A percentile compares a stretch with the other conserved stretches of the same genome.
phyloP scores from a whole-genome alignment of 2,329 filamentous ascomycete genomes.

The Calonectria henricotiae region DNA sequence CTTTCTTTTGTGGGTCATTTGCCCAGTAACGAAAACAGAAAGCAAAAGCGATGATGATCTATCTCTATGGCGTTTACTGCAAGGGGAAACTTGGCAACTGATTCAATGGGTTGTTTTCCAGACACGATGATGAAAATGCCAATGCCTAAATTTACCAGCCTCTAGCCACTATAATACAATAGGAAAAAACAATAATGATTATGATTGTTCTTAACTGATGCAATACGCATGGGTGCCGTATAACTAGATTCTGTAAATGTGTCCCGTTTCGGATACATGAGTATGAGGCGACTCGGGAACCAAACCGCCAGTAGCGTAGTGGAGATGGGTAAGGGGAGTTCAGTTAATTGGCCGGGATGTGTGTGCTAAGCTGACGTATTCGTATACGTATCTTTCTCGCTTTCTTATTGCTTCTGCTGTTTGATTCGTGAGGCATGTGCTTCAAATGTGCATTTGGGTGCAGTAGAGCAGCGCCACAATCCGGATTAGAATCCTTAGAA shows the following conservation, averaged over 20 bases:
- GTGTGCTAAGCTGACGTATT: constrained; percentile 29
- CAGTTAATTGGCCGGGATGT: neutral
- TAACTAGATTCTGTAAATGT: neutral
- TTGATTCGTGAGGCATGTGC: constrained; percentile 7
- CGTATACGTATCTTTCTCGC: constrained; percentile 35
- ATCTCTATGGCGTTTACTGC: constrained; percentile 41
- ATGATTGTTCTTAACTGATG: constrained; percentile 16
- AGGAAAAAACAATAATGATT: constrained; percentile 39
- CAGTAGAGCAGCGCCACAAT: constrained; percentile 6
- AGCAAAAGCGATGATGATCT: constrained; percentile 31
- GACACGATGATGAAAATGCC: constrained; percentile 3
- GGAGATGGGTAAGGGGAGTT: constrained; percentile 28
- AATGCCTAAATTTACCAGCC: constrained; percentile 25
- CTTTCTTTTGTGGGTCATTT: constrained; percentile 17
- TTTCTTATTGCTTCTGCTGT: constrained; percentile 28
- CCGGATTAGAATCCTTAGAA: neutral
- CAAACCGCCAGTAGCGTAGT: constrained; percentile 2
- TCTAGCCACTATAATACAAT: constrained; percentile 45
- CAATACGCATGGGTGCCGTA: neutral
- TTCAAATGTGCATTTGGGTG: neutral
- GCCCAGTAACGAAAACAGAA: constrained; percentile 24
- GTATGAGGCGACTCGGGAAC: constrained; percentile 25
- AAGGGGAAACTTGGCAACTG: constrained; percentile 39
- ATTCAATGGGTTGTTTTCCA: constrained; percentile 30
- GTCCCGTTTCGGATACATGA: neutral